Evolutionary conservation across 2,329 filamentous ascomycete species (phyloP), one percentile per base, ranked within the genome.

Genomic region (Furcasterigmium furcatum): DNA sequence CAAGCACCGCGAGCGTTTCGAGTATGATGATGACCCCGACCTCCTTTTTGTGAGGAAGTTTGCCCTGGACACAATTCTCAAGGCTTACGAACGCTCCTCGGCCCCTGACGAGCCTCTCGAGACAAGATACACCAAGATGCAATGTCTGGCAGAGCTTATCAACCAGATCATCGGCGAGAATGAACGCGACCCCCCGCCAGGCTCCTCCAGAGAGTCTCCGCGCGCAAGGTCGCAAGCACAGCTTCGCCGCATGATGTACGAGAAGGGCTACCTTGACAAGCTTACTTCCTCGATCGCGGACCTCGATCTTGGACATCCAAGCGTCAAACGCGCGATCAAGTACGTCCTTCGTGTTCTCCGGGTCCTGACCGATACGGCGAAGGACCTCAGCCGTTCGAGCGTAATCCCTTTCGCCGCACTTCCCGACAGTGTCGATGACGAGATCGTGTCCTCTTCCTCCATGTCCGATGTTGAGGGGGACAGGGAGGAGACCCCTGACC

Each of bases 191-290:
- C 73, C 74, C 38, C 9, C 34, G 6, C 30, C 30, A 4, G 67
- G 68, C 52, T 49, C 64, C 56, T 52, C 70, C 44, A 59, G 64
- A 49, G 53, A 57, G 24, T 46, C 56, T 9, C 52, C 62, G 4
- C 59, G 71, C 38, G 61, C 64, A 20, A 72, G 75, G 36, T 91
- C 91, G 8, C 87, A 91, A 52, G 84, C 87, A 56, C 91, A 96
- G 59, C 79, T 99, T 55, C 86, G 89, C 27, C 89, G 91, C 54
- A 83, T 96, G 49, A 99, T 99, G 94, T 97, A 95, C 58, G 94
- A 99, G 68, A 99, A 97, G 71, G 91, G 95, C 46, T 96, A 94
- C 62, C 85, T 97, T 50, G 81, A 88, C 20, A 87, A 92, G 40
- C 71, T 99, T 48, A 97, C 94, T 2, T 82, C 85, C 12, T 95